Evolutionary conservation across 345 rosid genomes (phyloP).

Genomic region (Ceriops zippeliana): DNA sequence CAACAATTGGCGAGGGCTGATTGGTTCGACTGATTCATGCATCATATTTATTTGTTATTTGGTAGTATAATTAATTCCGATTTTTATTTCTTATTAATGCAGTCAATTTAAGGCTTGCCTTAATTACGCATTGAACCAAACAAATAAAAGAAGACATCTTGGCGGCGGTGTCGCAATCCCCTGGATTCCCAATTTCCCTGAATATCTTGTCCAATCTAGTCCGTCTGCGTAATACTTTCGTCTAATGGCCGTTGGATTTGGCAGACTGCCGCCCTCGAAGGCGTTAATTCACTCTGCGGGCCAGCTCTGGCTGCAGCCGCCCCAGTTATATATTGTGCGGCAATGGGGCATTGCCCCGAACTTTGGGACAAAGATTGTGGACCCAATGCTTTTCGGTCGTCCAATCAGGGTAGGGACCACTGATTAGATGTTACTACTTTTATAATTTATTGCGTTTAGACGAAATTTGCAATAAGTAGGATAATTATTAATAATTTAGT

Average conservation of each 20-base stretch:
- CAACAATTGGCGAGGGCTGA: too few species aligned
- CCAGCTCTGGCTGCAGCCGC: not conserved
- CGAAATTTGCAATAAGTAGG: too few species aligned
- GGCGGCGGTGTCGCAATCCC: constrained; percentile 33
- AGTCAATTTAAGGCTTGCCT: too few species aligned
- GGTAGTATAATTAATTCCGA: too few species aligned
- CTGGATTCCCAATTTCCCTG: constrained; percentile 14
- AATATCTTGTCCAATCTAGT: constrained; percentile 2
- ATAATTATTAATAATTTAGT: too few species aligned
- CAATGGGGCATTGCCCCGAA: too few species aligned
- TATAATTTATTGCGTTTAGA: too few species aligned
- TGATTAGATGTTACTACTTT: not conserved
- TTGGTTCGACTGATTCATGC: too few species aligned
- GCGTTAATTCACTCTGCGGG: not conserved
- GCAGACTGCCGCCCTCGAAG: not conserved
- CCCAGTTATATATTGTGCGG: too few species aligned
- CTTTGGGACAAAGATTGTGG: not conserved
- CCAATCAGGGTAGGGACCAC: not conserved
- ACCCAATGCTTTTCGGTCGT: not conserved
- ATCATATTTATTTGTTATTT: too few species aligned
- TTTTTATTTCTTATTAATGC: too few species aligned
- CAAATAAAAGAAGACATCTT: not conserved
- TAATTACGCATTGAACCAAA: too few species aligned
- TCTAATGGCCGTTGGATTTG: constrained; percentile 13
- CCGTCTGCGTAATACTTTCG: constrained; percentile 12